Conservation (phyloP, 257 asterid genomes). For the Jacaranda mimosifolia region DNA sequence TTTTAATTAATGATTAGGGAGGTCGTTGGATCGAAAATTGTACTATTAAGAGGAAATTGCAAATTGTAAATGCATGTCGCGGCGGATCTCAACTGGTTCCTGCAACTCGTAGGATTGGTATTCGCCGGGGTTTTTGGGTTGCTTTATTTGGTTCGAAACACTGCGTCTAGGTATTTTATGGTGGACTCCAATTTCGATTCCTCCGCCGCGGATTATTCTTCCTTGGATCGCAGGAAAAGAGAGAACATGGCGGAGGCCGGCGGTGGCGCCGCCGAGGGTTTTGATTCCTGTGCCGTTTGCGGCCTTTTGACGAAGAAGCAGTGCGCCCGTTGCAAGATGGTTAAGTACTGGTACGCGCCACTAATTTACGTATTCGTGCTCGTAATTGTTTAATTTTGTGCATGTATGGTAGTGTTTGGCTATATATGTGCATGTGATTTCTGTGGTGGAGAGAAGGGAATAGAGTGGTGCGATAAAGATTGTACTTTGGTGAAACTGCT, state of each 20-base stretch:
- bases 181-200: slow-evolving; percentile 74
- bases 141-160: slow-evolving; percentile 65
- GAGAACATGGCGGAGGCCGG: slow-evolving; percentile 49
- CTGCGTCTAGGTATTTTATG: slow-evolving; percentile 83
- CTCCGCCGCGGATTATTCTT: slow-evolving; percentile 55
- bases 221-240: slow-evolving; percentile 34
- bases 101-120: slow-evolving; percentile 62
- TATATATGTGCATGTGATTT: slow-evolving; percentile 10
- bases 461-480: background rate
- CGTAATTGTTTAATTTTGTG: background rate
- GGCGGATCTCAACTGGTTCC: slow-evolving; percentile 85
- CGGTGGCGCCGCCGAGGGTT: slow-evolving; percentile 48
- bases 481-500: background rate
- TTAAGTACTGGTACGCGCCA: slow-evolving; percentile 71
- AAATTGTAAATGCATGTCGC: slow-evolving; percentile 77
- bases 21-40: slow-evolving; percentile 23
- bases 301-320: slow-evolving; percentile 54
- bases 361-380: background rate
- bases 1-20: slow-evolving; percentile 34
- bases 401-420: background rate
- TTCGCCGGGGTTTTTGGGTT: slow-evolving; percentile 56
- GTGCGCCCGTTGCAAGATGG: slow-evolving; percentile 84
- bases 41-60: slow-evolving; percentile 14
- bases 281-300: slow-evolving; percentile 72
- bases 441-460: background rate